A percentile compares a stretch with the other conserved stretches of the same genome.
phyloP scores from a whole-genome alignment of 1,284 basidiomycete species.

The Gymnopus androsaceus region DNA sequence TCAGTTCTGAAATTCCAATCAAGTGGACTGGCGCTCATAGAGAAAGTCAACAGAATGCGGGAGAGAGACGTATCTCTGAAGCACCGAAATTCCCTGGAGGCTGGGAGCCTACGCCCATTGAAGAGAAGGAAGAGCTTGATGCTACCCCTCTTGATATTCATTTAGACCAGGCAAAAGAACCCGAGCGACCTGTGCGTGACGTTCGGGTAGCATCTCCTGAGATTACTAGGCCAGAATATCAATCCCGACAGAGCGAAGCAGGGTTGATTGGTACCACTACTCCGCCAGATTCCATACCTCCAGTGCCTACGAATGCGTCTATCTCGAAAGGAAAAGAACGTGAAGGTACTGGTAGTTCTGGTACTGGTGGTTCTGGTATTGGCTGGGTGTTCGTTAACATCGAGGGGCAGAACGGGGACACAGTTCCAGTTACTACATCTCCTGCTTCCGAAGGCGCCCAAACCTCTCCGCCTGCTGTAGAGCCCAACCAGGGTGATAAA shows the following conservation, averaged over 20 bases:
- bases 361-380: slow-evolving; percentile 39
- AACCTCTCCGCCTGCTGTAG: neutral
- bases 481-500: neutral
- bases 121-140: slow-evolving; percentile 36
- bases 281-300: slow-evolving; percentile 24
- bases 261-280: slow-evolving; percentile 42
- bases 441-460: neutral
- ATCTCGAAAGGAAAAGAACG: slow-evolving; percentile 23
- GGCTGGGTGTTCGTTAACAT: slow-evolving; percentile 72
- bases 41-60: slow-evolving; percentile 28
- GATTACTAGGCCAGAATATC: slow-evolving; percentile 38
- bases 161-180: slow-evolving; percentile 30
- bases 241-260: slow-evolving; percentile 53
- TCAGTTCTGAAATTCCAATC: slow-evolving; percentile 48
- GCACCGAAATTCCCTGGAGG: slow-evolving; percentile 42
- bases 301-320: slow-evolving; percentile 9
- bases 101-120: slow-evolving; percentile 45
- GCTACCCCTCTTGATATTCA: slow-evolving; percentile 24
- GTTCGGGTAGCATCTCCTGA: slow-evolving; percentile 53
- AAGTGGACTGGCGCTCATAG: slow-evolving; percentile 51
- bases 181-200: slow-evolving; percentile 46
- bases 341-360: slow-evolving; percentile 20
- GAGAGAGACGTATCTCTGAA: slow-evolving; percentile 29
- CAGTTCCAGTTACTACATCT: slow-evolving; percentile 22
- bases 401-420: slow-evolving; percentile 40